Conservation (phyloP, 2,329 filamentous ascomycete genomes). For the Erysiphe pisi region DNA sequence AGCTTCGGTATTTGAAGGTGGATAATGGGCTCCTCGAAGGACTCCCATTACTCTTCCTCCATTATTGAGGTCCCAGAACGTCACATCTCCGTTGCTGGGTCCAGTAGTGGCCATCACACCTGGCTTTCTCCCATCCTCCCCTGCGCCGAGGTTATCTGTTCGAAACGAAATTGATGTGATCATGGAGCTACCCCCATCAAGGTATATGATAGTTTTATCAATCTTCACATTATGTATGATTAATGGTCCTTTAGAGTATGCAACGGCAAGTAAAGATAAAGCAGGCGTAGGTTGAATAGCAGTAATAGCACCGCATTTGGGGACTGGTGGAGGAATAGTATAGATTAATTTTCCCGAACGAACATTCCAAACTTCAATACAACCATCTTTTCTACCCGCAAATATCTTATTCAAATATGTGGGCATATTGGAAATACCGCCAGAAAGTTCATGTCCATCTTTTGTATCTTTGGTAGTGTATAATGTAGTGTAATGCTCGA, state of each 20-base stretch:
- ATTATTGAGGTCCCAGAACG: slow-evolving; percentile 89
- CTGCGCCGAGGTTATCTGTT: slow-evolving; percentile 77
- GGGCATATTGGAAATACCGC: slow-evolving; percentile 74
- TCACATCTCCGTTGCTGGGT: slow-evolving; percentile 69
- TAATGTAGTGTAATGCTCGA: slow-evolving; percentile 86
- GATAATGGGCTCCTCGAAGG: slow-evolving; percentile 76
- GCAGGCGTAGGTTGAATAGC: slow-evolving; percentile 75
- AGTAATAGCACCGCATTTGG: slow-evolving; percentile 69
- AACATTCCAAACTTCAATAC: slow-evolving; percentile 95
- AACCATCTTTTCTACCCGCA: slow-evolving; percentile 74
- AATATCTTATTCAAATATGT: slow-evolving; percentile 96
- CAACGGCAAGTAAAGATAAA: slow-evolving; percentile 74
- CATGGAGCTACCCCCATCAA: slow-evolving; percentile 57
- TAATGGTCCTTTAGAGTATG: slow-evolving; percentile 69
- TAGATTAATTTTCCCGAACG: slow-evolving; percentile 86
- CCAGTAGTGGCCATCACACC: slow-evolving; percentile 94
- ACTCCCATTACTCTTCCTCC: slow-evolving; percentile 79
- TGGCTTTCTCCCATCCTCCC: slow-evolving; percentile 69
- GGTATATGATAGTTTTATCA: slow-evolving; percentile 59
- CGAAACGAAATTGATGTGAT: slow-evolving; percentile 82
- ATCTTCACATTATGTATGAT: slow-evolving; percentile 71
- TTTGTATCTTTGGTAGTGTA: slow-evolving; percentile 46
- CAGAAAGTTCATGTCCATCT: slow-evolving; percentile 59
- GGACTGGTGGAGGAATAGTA: slow-evolving; percentile 66
- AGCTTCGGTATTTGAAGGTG: slow-evolving; percentile 45